Evolutionary conservation across 2,329 filamentous ascomycete genomes (phyloP).

Genomic region (Aspergillus arachidicola): DNA sequence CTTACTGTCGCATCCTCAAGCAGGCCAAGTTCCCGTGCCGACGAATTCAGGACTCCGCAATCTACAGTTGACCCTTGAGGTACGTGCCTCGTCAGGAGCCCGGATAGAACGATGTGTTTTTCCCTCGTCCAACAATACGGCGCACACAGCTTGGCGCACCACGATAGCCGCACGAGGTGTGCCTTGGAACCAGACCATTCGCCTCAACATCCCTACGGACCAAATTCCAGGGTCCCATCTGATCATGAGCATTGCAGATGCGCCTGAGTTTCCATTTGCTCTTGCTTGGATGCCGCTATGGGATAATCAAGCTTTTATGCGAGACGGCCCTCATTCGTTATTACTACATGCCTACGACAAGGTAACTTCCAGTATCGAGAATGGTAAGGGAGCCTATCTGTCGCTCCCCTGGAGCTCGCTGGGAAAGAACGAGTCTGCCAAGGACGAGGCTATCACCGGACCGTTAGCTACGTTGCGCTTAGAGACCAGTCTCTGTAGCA

Average conservation of each 20-base stretch:
- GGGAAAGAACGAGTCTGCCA: conserved; percentile 66
- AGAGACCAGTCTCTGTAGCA: conserved; percentile 90
- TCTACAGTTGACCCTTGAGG: conserved; percentile 85
- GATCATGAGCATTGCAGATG: conserved; percentile 85
- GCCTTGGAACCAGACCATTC: conserved; percentile 84
- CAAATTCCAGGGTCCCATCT: conserved; percentile 84
- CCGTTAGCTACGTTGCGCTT: conserved; percentile 78
- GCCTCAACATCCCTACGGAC: conserved; percentile 74
- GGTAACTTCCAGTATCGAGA: conserved; percentile 70
- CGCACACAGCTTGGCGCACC: conserved; percentile 85
- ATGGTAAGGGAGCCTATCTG: conserved; percentile 84
- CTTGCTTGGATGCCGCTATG: conserved; percentile 92
- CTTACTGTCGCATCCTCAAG: conserved; percentile 69
- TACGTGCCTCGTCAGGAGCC: conserved; percentile 76
- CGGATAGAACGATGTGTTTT: conserved; percentile 87
- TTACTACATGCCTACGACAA: conserved; percentile 92
- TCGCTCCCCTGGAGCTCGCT: conserved; percentile 76
- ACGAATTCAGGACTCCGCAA: conserved; percentile 69
- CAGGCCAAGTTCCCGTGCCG: conserved; percentile 75
- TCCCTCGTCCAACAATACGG: conserved; percentile 77
- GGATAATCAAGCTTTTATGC: conserved; percentile 86
- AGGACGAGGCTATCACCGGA: conserved; percentile 73
- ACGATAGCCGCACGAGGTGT: conserved; percentile 77
- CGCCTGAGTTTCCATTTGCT: conserved; percentile 85
- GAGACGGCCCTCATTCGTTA: conserved; percentile 79